phyloP scores from a whole-genome alignment of 805 yeast species.

The Monosporozyma yasuniensis region DNA sequence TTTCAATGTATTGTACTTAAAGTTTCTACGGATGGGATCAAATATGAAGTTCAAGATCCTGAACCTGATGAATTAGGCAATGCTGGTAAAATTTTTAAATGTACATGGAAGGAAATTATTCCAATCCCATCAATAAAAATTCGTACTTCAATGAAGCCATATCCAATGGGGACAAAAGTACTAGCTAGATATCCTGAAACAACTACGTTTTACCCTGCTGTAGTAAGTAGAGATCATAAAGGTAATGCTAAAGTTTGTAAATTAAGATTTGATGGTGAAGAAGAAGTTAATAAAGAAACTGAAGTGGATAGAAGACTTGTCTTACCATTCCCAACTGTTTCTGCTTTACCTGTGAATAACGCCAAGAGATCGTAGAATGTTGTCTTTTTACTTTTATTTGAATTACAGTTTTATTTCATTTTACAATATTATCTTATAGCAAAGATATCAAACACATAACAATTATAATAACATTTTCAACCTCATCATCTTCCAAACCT shows the following conservation, averaged over 20 bases:
- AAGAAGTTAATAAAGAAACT: slow-evolving; percentile 90
- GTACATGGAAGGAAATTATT: slow-evolving; percentile 71
- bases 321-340: slow-evolving; percentile 52
- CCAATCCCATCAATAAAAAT: slow-evolving; percentile 42
- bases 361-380: slow-evolving; percentile 1
- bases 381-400: neutral
- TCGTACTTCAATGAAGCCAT: slow-evolving; percentile 17
- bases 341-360: slow-evolving; percentile 10
- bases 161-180: slow-evolving; percentile 72
- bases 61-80: slow-evolving; percentile 93
- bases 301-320: slow-evolving; percentile 83
- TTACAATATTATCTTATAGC: neutral
- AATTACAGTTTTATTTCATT: neutral
- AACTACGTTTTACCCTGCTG: slow-evolving; percentile 92
- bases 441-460: too few species aligned
- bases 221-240: slow-evolving; percentile 66
- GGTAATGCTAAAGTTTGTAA: slow-evolving; percentile 59
- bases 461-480: too few species aligned
- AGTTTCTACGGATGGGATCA: slow-evolving; percentile 62
- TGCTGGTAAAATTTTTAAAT: slow-evolving; percentile 77
- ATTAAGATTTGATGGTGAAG: slow-evolving; percentile 90
- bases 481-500: neutral
- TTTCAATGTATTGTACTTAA: slow-evolving; percentile 85
- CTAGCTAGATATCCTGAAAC: slow-evolving; percentile 95
- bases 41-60: slow-evolving; percentile 90